Base-by-base conservation (phyloP, 805 yeast genomes). In the Grigorovia transvaalensis region DNA sequence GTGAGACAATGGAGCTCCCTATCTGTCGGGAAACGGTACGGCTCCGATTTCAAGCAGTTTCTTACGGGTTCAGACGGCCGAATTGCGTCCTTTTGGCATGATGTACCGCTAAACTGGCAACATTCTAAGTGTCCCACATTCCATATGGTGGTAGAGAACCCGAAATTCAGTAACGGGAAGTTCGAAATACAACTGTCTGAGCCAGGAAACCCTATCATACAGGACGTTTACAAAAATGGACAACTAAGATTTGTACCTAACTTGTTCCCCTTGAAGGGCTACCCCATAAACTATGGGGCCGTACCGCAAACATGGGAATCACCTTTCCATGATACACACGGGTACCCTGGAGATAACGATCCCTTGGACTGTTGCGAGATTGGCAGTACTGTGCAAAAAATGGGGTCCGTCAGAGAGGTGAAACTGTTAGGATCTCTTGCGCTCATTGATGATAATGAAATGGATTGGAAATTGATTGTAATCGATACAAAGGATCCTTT, bases 291-390 rank as follows among this genome's bases (percentile, higher is more conserved):
- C 70, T 88, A 88, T 64, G 95, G 96, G 46, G 91, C 95, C 2
- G 74, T 87, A 59, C 90, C 95, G 17, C 95, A 87, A 72, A 91
- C 98, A 3, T 91, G 98, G 98, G 99, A 91, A 70, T 95, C 93
- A 65, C 95, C 95, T n/a, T 79, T 83, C 53, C 11, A 20, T 19
- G 50, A 51, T 9, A 70, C 59, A 65, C 72, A 78, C 53, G 75
- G 71, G 3, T 67, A 77, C 40, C 69, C 70, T 54, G 99, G 99
- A 55, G 99, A 91, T 71, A 87, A 88, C 64, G 99, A 91, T 69
- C 99, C 99, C 3, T 72, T 91, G 55, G 99, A 91, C 64, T 90
- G 90, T 46, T 82, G 96, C 64, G 99, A 91, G 63, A 88, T 91
- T 53, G 95, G 96, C 19, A 73, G 78, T 45, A 57, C 64, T 9